Evolutionary conservation across 768 basidiomycete genomes (phyloP).

Genomic region (Pleurotus tuber-regium): DNA sequence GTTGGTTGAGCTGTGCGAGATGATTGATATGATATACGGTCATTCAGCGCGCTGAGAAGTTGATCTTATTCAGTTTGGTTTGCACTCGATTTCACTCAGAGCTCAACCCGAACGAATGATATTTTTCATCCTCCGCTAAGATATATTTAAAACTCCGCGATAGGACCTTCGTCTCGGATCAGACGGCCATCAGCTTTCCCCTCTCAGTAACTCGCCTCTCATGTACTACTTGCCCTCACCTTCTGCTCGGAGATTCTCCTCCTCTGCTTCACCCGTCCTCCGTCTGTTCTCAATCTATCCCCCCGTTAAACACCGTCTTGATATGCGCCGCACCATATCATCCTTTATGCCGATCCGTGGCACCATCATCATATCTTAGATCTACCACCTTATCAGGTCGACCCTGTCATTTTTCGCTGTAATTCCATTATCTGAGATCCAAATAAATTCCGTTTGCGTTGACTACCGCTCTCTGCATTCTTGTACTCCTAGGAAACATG

Average conservation of each 20-base stretch:
- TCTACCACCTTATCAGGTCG: constrained; percentile 31
- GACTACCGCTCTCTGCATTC: neutral
- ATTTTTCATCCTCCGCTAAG: constrained; percentile 1
- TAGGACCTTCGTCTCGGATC: constrained; percentile 20
- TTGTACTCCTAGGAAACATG: neutral
- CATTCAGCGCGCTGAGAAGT: constrained; percentile 17
- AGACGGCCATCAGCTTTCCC: constrained; percentile 18
- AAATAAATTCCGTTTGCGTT: neutral
- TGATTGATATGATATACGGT: constrained; percentile 21
- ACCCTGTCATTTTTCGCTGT: constrained; percentile 24
- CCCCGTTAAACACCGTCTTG: neutral
- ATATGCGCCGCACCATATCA: neutral
- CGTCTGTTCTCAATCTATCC: neutral
- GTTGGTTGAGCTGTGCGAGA: constrained; percentile 18
- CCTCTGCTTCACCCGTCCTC: neutral
- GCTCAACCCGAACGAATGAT: neutral
- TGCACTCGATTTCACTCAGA: constrained; percentile 12
- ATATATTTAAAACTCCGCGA: neutral
- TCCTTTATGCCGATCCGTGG: neutral
- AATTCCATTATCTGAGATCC: neutral
- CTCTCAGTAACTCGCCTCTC: constrained; percentile 3
- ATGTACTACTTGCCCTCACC: neutral
- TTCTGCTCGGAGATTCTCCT: neutral
- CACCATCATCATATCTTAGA: constrained; percentile 13
- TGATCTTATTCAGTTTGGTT: neutral